A percentile compares a stretch with the other conserved stretches of the same genome.
Evolutionary conservation across 176 grass and related monocot genomes (phyloP).

Genomic region (Triticum aestivum): IWGSC_CS_RefSeq_v2.1 NC_057797.1:83995602-83996101

Average conservation of each 20-base stretch:
- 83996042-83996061: not conserved
- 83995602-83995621: conserved; percentile 85
- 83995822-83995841: too few relatives aligned
- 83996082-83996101: not conserved
- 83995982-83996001: not conserved
- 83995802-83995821: not conserved
- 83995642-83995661: conserved; percentile 59
- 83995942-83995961: not conserved
- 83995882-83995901: not conserved
- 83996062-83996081: not conserved
- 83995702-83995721: not conserved
- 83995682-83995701: not conserved
- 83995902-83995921: not conserved
- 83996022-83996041: not conserved
- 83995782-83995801: not conserved
- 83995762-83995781: not conserved
- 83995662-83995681: conserved; percentile 62
- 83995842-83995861: too few relatives aligned
- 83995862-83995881: too few relatives aligned
- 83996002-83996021: conserved; percentile 1
- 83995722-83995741: conserved; percentile 10
- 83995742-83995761: not conserved
- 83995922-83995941: not conserved
- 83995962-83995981: not conserved
- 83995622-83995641: conserved; percentile 90